Base-by-base conservation (phyloP, 345 rosid species). In the Populus pruinosa region DNA sequence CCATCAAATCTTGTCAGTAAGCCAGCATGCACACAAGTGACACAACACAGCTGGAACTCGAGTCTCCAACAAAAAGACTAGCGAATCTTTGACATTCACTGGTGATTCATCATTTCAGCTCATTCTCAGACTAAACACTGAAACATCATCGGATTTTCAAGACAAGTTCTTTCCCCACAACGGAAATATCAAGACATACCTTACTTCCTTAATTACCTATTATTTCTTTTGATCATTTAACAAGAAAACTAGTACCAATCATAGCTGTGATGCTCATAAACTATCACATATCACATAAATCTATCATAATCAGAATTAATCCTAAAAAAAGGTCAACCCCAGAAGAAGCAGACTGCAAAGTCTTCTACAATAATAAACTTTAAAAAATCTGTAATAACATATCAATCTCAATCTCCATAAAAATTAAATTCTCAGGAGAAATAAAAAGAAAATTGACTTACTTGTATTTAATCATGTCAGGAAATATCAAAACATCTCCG, bases 401-500 rank as follows among this genome's bases (percentile, higher is more conserved):
- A 16, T 23, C 61, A 43, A 68, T 23, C 47, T 17, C 67, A 10
- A 49, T 65, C 21, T 49, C 59, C 5, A 65, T 29, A 11, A 2
- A 53, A 69, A 35, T 39, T 14, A 76, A 64, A 55, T 18, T 36
- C 18, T 56, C 10, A 62, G 29, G 13, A 31, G 20, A 21, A 25
- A n/a, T 47, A 8, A 62, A 43, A 20, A 21, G 25, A 31, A 35
- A 13, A 80, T 92, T 88, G 65, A 96, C 99, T 88, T 91, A 96
- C 99, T 88, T 91, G 92, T 90, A 96, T 85, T 82, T 91, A 79
- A 93, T 84, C 98, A 93, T 91, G 5, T 93, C 98, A 33, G 97
- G 99, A 80, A 96, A 96, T 78, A 91, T 81, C 90, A 96, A 84
- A 75, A 96, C 92, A 75, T 96, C 99, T n/a, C 98, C 99, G 17